These are phyloP conservation scores for Anastatica hierochuntica DNA, from an alignment of 345 rosid genomes.

Conservation along the genomic window DNA sequence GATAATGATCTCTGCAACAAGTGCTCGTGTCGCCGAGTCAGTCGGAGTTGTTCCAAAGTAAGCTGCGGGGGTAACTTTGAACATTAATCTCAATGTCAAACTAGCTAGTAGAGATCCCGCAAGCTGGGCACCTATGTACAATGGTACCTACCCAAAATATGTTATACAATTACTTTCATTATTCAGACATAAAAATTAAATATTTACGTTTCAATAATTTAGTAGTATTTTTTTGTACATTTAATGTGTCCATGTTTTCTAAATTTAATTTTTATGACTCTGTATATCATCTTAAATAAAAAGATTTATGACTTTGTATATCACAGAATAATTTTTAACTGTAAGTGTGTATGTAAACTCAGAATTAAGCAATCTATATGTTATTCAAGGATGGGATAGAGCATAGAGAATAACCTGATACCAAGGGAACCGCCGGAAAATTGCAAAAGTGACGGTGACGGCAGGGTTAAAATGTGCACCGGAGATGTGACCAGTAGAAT, in stretches of 20 bases:
- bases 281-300: no score
- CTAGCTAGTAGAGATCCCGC: slow-evolving; percentile 53
- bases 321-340: no score
- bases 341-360: no score
- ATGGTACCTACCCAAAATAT: slow-evolving; percentile 35
- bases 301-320: no score
- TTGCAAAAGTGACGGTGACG: slow-evolving; percentile 51
- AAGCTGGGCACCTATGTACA: slow-evolving; percentile 43
- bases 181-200: no score
- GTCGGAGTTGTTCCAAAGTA: slow-evolving; percentile 52
- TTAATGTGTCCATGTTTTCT: no score
- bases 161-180: not conserved
- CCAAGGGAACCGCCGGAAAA: slow-evolving; percentile 46
- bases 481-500: slow-evolving; percentile 62
- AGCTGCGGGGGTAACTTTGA: slow-evolving; percentile 35
- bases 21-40: slow-evolving; percentile 42
- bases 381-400: not conserved
- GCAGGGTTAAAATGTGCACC: slow-evolving; percentile 84
- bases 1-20: slow-evolving; percentile 45
- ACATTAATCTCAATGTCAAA: slow-evolving; percentile 32
- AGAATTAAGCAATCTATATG: not conserved
- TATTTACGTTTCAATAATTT: no score
- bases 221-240: no score
- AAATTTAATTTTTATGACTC: no score
- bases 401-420: slow-evolving; percentile 27